phyloP scores from a whole-genome alignment of 805 yeast genomes.

The Kodamaea neixiangensis region DNA sequence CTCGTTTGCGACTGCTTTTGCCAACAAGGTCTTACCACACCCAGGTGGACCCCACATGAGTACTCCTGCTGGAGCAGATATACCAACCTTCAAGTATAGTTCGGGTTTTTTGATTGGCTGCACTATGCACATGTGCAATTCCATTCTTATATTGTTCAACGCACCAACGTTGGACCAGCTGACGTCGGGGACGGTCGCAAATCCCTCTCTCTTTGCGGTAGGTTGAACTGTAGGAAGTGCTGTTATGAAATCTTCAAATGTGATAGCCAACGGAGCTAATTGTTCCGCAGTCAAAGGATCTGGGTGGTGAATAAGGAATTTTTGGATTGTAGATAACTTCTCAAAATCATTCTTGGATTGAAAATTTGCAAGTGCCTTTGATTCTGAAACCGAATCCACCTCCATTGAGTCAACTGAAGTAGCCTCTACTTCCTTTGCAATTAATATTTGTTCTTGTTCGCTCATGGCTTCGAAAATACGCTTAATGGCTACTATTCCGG shows the following conservation, averaged over 20 bases:
- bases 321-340: constrained; percentile 64
- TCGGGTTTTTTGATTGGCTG: constrained; percentile 96
- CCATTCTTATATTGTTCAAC: constrained; percentile 73
- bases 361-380: constrained; percentile 20
- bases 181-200: constrained; percentile 97
- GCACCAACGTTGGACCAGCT: constrained; percentile 97
- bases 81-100: constrained; percentile 84
- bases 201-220: constrained; percentile 96
- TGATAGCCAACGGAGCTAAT: constrained; percentile 72
- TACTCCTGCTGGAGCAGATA: constrained; percentile 95
- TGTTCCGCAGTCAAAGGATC: constrained; percentile 76
- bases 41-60: constrained; percentile 99
- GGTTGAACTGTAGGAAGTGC: constrained; percentile 96
- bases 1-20: constrained; percentile 98
- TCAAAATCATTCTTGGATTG: constrained; percentile 36
- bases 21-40: constrained; percentile 94
- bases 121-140: constrained; percentile 94
- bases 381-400: constrained; percentile 22
- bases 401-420: constrained; percentile 31
- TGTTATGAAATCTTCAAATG: constrained; percentile 72
- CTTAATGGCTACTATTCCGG: constrained; percentile 92
- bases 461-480: constrained; percentile 73
- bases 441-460: constrained; percentile 34
- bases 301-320: constrained; percentile 73
- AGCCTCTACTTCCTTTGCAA: neutral